phyloP scores from a whole-genome alignment of 192 early-diverging fungal species.

The Umbelopsis vinacea region DNA sequence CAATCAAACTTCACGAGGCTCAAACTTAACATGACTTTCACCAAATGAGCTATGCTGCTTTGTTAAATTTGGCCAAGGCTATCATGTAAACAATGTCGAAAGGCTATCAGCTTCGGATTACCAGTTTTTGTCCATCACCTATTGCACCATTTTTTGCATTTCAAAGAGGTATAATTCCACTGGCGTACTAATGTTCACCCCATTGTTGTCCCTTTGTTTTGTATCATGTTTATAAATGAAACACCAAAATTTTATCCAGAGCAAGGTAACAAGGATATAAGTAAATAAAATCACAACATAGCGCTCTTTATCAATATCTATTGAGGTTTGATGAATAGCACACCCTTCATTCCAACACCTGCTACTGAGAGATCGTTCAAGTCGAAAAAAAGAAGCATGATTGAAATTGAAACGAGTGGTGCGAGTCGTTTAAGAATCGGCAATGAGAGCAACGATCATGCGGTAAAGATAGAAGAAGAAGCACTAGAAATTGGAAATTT shows the following conservation, averaged over 20 bases:
- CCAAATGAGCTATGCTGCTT: too few relatives aligned
- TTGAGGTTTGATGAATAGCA: neutral
- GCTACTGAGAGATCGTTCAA: neutral
- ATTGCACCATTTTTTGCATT: too few relatives aligned
- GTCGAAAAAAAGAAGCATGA: slow-evolving; percentile 3
- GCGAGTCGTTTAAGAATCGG: slow-evolving; percentile 37
- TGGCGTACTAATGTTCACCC: too few relatives aligned
- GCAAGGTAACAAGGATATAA: neutral
- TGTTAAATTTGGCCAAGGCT: too few relatives aligned
- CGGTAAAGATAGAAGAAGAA: slow-evolving; percentile 95
- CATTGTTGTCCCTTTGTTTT: neutral
- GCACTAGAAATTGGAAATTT: slow-evolving; percentile 27
- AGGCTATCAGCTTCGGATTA: too few relatives aligned
- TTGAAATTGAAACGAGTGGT: neutral
- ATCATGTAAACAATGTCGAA: too few relatives aligned
- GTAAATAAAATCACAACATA: slow-evolving; percentile 1
- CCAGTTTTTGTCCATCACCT: too few relatives aligned
- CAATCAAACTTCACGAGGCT: too few relatives aligned
- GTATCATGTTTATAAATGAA: neutral
- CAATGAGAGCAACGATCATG: slow-evolving; percentile 50
- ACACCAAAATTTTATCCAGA: slow-evolving; percentile 9
- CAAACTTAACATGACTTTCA: too few relatives aligned
- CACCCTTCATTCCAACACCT: neutral
- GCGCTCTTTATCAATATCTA: slow-evolving; percentile 21
- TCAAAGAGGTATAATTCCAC: too few relatives aligned